phyloP scores from a whole-genome alignment of 163 green algal genomes.

The Chlamydomonas reinhardtii region DNA sequence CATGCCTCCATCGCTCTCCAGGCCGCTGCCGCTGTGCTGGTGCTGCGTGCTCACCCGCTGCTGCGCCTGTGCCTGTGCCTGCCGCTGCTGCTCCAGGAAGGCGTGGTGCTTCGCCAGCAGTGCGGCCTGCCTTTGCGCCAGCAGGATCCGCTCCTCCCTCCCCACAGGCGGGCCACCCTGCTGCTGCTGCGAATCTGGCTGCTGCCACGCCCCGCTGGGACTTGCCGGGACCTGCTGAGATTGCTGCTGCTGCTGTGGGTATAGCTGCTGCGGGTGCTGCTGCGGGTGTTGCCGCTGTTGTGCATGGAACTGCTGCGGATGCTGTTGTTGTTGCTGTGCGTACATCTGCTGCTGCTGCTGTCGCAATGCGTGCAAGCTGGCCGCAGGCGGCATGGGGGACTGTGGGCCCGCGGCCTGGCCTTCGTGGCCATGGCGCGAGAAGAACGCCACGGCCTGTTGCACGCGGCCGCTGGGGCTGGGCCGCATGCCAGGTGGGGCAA shows the following conservation, averaged over 20 bases:
- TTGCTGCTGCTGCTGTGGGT: not conserved
- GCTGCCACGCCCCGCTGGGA: not conserved
- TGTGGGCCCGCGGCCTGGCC: not conserved
- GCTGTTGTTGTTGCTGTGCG: not conserved
- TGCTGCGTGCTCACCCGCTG: not conserved
- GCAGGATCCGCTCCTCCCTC: slow-evolving; percentile 6
- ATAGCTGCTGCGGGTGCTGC: not conserved
- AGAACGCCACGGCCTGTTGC: slow-evolving; percentile 24
- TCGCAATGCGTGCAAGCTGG: no score
- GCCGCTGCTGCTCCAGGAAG: slow-evolving; percentile 24
- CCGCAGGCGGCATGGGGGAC: no score
- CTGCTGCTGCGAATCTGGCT: not conserved
- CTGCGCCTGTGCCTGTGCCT: not conserved
- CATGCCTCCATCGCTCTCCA: no score
- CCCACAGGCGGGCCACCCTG: not conserved
- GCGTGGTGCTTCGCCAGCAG: slow-evolving; percentile 16
- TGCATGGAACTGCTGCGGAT: not conserved
- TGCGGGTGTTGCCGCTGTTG: not conserved
- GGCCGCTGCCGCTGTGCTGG: not conserved
- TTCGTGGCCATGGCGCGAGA: slow-evolving; percentile 1
- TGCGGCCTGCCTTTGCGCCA: not conserved
- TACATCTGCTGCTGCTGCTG: not conserved
- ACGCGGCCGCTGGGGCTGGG: slow-evolving; percentile 28
- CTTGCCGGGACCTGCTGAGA: no score
- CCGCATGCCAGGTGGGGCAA: not conserved